Percentiles rank a stretch among this genome's conserved stretches.
Conservation (phyloP, 495 filamentous ascomycete species). For the Tuber aestivum region DNA sequence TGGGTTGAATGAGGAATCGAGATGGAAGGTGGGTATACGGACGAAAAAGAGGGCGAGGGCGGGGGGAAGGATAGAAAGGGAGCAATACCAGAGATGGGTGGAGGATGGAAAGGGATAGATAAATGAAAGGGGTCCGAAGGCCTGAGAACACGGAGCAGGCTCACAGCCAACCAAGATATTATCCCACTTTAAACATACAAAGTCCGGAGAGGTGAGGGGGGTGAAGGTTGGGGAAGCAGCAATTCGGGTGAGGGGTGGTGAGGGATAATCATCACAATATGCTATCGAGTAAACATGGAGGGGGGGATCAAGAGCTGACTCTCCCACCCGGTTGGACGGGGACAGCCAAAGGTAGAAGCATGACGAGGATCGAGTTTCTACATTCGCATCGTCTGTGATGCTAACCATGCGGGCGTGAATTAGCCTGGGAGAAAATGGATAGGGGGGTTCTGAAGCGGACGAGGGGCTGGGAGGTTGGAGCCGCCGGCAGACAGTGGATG, state of each 20-base stretch:
- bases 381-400: conserved; percentile 30
- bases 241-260: conserved; percentile 13
- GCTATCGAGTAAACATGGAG: conserved; percentile 21
- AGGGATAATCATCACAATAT: conserved; percentile 21
- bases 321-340: neutral
- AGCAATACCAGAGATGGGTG: conserved; percentile 14
- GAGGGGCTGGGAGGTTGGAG: neutral
- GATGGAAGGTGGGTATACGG: conserved; percentile 2
- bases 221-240: conserved; percentile 27
- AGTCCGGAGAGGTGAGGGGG: conserved; percentile 15
- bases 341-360: conserved; percentile 1
- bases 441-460: neutral
- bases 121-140: conserved; percentile 16
- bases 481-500: neutral
- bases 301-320: conserved; percentile 12
- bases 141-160: conserved; percentile 7
- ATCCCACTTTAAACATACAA: conserved; percentile 20
- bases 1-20: neutral
- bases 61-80: neutral
- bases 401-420: neutral
- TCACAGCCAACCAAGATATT: conserved; percentile 10
- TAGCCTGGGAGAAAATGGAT: neutral
- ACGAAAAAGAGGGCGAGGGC: neutral
- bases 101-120: conserved; percentile 34
- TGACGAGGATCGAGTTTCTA: conserved; percentile 34